Evolutionary conservation across 768 basidiomycete species (phyloP), one percentile per base, ranked within the genome.

Genomic region (Lenzites betulinus): DNA sequence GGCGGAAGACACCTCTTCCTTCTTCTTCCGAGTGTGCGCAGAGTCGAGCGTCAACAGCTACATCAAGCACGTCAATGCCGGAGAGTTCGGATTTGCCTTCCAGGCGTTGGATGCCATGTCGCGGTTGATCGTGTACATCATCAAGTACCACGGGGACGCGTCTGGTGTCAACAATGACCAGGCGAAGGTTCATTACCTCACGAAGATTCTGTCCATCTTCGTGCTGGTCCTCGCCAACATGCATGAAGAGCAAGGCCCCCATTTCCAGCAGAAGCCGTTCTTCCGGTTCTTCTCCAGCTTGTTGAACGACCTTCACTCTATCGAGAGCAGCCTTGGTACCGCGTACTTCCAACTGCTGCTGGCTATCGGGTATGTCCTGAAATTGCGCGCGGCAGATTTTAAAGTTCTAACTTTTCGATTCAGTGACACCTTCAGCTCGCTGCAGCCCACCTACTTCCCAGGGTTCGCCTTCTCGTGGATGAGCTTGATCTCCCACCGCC

Each of bases 401-500:
- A n/a, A n/a, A 1, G 35, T 49, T 23, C 52, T 52, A 55, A 15
- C 57, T 48, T 11, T 36, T 23, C 15, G 33, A 26, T 59, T 25
- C 62, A 96, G 95, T 71, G 95, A 98, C 71, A 93, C 93, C 2
- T 88, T 98, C 73, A 96, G 94, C 72, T 97, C 95, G 44, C 78
- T 97, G 59, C 96, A 98, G 71, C 97, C 97, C 8, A 89, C 89
- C 6, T 94, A 93, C 75, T 98, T 98, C 79, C 97, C 97, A 18
- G 93, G 95, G 9, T 99, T 99, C 74, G 91, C 95, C 1, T 99
- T 98, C 76, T 96, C 95, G 16, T 99, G 96, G 96, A 88, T 98
- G 82, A 90, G 90, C 64, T 81, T 98, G 46, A 88, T 99, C 70
- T 98, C 97, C 23, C 97, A 98, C 75, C 83, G 96, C 55, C 78